Percentiles rank a stretch among this genome's conserved stretches.
These are phyloP conservation scores for Carex parvula DNA, from an alignment of 176 grass and related monocot genomes.

Conservation along the genomic window DNA sequence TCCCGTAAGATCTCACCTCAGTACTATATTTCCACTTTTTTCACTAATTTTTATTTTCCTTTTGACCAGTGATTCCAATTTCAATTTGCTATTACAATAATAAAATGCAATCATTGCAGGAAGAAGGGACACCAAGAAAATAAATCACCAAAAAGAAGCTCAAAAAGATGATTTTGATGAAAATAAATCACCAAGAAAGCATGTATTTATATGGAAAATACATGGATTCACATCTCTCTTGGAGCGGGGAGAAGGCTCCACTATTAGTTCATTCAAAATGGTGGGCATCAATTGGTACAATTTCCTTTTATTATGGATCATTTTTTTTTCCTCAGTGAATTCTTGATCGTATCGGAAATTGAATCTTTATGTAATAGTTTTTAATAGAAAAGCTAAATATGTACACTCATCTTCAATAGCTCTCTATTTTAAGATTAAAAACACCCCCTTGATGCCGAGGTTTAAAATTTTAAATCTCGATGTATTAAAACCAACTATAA, in stretches of 20 bases:
- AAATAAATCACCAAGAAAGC: not conserved
- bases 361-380: too few relatives aligned
- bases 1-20: too few relatives aligned
- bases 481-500: too few relatives aligned
- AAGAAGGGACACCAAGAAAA: not conserved
- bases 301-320: too few relatives aligned
- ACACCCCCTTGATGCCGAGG: too few relatives aligned
- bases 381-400: too few relatives aligned
- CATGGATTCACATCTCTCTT: constrained; percentile 7
- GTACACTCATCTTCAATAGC: too few relatives aligned
- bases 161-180: not conserved
- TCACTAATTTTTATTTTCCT: not conserved
- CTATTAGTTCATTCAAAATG: not conserved
- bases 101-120: not conserved
- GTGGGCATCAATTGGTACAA: not conserved
- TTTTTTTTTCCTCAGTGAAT: too few relatives aligned
- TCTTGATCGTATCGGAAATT: too few relatives aligned
- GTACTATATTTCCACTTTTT: not conserved
- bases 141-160: too few relatives aligned
- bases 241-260: not conserved
- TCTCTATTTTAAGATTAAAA: too few relatives aligned
- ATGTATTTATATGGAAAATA: not conserved
- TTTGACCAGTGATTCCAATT: not conserved
- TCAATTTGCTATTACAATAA: not conserved
- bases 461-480: too few relatives aligned